These are phyloP conservation scores for Lepidium aucheri DNA, from an alignment of 345 rosid species.

Conservation along the genomic window DNA sequence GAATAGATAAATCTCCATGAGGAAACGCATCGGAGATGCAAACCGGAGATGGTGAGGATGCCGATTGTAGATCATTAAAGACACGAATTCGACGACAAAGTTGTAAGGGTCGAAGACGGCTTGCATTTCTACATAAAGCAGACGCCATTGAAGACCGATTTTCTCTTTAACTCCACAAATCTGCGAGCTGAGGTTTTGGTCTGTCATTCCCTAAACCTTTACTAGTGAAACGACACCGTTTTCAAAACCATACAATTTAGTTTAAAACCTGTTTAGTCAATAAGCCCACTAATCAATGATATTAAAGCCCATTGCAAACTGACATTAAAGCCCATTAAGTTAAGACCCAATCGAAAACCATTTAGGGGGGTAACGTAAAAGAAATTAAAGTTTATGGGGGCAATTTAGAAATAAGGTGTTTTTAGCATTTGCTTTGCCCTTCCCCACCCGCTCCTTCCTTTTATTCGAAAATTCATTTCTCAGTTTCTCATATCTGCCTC, in stretches of 20 bases:
- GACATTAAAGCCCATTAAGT: no score
- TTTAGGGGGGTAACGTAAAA: neutral
- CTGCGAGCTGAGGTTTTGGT: constrained; percentile 1
- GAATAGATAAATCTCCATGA: constrained; percentile 22
- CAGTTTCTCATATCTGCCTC: neutral
- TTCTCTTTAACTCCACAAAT: neutral
- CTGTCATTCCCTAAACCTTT: neutral
- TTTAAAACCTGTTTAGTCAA: no score
- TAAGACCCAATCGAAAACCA: no score
- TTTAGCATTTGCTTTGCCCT: neutral
- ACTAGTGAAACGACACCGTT: neutral
- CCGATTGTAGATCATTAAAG: constrained; percentile 8
- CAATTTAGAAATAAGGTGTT: neutral
- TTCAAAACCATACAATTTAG: no score
- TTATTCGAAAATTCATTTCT: constrained; percentile 39
- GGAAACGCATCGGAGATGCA: constrained; percentile 14
- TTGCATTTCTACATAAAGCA: constrained; percentile 36
- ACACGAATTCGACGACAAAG: constrained; percentile 9
- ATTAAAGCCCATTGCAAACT: no score
- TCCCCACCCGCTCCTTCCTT: constrained; percentile 61
- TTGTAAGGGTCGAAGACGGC: constrained; percentile 27
- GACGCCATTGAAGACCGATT: constrained; percentile 44
- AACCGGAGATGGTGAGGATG: constrained; percentile 11
- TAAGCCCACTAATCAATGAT: no score
- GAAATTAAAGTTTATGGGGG: neutral